phyloP scores from a whole-genome alignment of 1,284 basidiomycete species.

The Sporisorium scitamineum region DNA sequence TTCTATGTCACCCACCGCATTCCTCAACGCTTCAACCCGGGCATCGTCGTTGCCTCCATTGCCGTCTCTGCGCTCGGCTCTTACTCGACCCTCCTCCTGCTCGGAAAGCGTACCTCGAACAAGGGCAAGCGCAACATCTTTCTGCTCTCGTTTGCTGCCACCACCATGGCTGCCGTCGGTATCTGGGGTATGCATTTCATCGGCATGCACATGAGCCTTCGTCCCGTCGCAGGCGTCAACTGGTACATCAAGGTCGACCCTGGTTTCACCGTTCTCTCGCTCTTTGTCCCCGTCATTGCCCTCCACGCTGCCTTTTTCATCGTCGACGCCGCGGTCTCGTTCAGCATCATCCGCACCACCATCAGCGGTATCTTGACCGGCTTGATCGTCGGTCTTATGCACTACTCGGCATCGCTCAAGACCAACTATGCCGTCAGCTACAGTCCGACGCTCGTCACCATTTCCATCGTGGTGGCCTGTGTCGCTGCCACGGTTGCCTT shows the following conservation, averaged over 20 bases:
- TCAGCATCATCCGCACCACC: slow-evolving; percentile 69
- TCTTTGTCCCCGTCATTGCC: slow-evolving; percentile 72
- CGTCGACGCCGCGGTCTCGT: slow-evolving; percentile 70
- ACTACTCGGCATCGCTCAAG: slow-evolving; percentile 72
- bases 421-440: slow-evolving; percentile 66
- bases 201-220: slow-evolving; percentile 71
- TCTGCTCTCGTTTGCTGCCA: slow-evolving; percentile 74
- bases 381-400: slow-evolving; percentile 77
- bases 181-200: slow-evolving; percentile 71
- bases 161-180: slow-evolving; percentile 64
- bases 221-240: slow-evolving; percentile 66
- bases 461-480: slow-evolving; percentile 72
- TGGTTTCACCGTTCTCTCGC: slow-evolving; percentile 72
- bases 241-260: slow-evolving; percentile 71
- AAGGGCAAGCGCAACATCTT: slow-evolving; percentile 70
- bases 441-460: slow-evolving; percentile 70
- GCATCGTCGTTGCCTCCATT: slow-evolving; percentile 72
- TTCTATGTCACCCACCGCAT: slow-evolving; percentile 70
- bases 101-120: slow-evolving; percentile 71
- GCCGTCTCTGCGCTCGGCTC: slow-evolving; percentile 72
- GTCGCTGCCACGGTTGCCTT: slow-evolving; percentile 71
- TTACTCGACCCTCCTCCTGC: slow-evolving; percentile 71
- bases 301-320: slow-evolving; percentile 72
- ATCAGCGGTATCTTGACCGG: slow-evolving; percentile 80
- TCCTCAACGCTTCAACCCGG: slow-evolving; percentile 70